Conservation (phyloP, 2,329 filamentous ascomycete genomes). For the Fusarium denticulatum region DNA sequence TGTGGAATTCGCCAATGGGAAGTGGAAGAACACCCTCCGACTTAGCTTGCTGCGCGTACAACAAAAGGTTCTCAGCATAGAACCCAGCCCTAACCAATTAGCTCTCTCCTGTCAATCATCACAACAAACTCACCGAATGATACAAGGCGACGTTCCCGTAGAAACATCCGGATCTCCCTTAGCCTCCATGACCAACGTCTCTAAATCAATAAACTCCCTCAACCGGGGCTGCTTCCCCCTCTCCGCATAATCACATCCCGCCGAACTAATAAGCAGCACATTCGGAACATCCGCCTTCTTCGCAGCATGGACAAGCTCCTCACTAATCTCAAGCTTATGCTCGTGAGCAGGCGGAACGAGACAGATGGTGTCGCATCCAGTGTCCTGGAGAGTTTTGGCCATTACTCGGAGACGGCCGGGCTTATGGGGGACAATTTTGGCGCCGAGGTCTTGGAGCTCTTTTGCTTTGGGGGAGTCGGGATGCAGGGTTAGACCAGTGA, state of each 20-base stretch:
- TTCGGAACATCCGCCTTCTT: conserved; percentile 17
- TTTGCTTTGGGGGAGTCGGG: conserved; percentile 41
- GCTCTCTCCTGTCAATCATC: fast-evolving
- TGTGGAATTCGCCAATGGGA: conserved; percentile 11
- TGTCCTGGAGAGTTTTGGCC: conserved; percentile 4
- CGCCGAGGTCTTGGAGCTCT: conserved; percentile 8
- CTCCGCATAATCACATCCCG: conserved; percentile 52
- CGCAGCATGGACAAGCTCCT: conserved; percentile 5
- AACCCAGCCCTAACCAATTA: neutral
- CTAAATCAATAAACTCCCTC: conserved; percentile 62
- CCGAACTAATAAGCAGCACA: conserved; percentile 18
- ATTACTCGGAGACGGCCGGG: conserved; percentile 10
- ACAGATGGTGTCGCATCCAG: conserved; percentile 3
- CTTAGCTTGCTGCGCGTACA: conserved; percentile 10
- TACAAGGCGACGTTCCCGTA: conserved; percentile 3
- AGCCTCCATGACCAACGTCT: conserved; percentile 52
- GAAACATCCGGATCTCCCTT: conserved; percentile 50
- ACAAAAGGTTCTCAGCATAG: conserved; percentile 11
- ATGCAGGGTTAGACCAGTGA: conserved; percentile 55
- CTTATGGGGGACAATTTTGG: conserved; percentile 6
- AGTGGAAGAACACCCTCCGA: conserved; percentile 5
- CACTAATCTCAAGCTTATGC: conserved; percentile 12
- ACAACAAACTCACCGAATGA: neutral
- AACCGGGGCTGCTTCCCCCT: conserved; percentile 58
- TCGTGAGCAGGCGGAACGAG: conserved; percentile 11